Percentiles rank a stretch among this genome's conserved stretches.
Conservation (phyloP, 805 yeast species). For the Candida coquimbonensis region DNA sequence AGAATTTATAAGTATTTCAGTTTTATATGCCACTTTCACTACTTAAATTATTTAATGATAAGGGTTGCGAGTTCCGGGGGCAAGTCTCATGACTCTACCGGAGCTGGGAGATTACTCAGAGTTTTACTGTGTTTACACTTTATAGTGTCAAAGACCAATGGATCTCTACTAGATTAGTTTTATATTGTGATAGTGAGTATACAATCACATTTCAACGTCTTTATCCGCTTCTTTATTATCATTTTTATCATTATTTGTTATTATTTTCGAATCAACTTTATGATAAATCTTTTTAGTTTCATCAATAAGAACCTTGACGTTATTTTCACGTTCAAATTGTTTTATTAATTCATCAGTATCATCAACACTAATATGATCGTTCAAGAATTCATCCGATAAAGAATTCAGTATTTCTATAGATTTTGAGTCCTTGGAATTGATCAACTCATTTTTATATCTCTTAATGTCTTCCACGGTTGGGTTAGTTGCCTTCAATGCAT, state of each 20-base stretch:
- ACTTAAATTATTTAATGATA: too few species aligned
- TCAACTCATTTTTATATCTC: constrained; percentile 3
- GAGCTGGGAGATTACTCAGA: background rate
- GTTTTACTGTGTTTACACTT: too few species aligned
- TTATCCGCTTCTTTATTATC: background rate
- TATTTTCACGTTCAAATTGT: constrained; percentile 13
- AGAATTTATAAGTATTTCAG: too few species aligned
- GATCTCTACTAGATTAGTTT: too few species aligned
- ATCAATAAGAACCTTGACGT: constrained; percentile 9
- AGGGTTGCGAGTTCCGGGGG: too few species aligned
- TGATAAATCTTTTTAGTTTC: constrained; percentile 1
- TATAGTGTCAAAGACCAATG: too few species aligned
- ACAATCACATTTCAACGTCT: constrained; percentile 1
- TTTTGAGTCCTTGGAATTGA: constrained; percentile 1
- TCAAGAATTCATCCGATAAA: constrained; percentile 16
- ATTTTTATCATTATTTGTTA: background rate
- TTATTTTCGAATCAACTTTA: constrained; percentile 1
- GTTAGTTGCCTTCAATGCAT: constrained; percentile 1
- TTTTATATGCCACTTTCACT: too few species aligned
- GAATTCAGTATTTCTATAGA: constrained; percentile 9
- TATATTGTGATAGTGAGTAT: too few species aligned
- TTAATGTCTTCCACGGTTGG: constrained; percentile 6
- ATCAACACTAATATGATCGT: constrained; percentile 10
- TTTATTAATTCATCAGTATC: constrained; percentile 10
- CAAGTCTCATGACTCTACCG: too few species aligned